Base-by-base conservation (phyloP, 345 rosid species). In the Odontarrhena argentea region DNA sequence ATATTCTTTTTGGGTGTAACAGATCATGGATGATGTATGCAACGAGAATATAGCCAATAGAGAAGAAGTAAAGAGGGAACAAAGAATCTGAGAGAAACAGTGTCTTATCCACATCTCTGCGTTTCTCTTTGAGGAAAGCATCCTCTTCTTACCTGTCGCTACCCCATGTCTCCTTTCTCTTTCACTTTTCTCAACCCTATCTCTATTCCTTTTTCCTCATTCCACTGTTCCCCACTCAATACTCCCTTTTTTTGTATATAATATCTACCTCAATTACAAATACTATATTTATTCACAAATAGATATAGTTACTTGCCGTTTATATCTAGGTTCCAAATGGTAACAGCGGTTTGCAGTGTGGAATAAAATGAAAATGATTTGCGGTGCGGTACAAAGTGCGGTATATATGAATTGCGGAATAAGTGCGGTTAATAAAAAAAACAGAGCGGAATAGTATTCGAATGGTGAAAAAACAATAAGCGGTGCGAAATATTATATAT, bases 121-220 rank as follows among this genome's bases (percentile, higher is more conserved):
- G 6, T 56, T 42, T 59, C 61, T 72, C 60, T 65, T 58, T 60
- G 40, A 42, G 43, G 62, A 57, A 54, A 74, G 47, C 74, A 68
- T 74, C 50, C 22, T 50, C 51, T 46, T 50, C 51, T 46, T 77
- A 73, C 57, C 48, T 77, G 78, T 68, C 76, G 36, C 68, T 71
- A 12, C 81, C 83, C 80, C 71, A 56, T 62, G 56, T 36, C 73
- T 67, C 63, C 68, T 30, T 10, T 58, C 68, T 66, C 57, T 40
- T 24, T 60, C 15, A 9, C 35, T 68, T 46, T 46, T 74, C 38
- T 68, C 65, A 58, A 57, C 61, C 72, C 62, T 67, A 66, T 53
- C 67, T 28, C 28, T 57, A 26, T 46, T 74, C 57, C 61, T 67
- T 53, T 73, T 60, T 48, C 57, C 26, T 30, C 54, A 2, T 10